phyloP scores from a whole-genome alignment of 1,139 yeast genomes.

The Taphrina flavorubra region DNA sequence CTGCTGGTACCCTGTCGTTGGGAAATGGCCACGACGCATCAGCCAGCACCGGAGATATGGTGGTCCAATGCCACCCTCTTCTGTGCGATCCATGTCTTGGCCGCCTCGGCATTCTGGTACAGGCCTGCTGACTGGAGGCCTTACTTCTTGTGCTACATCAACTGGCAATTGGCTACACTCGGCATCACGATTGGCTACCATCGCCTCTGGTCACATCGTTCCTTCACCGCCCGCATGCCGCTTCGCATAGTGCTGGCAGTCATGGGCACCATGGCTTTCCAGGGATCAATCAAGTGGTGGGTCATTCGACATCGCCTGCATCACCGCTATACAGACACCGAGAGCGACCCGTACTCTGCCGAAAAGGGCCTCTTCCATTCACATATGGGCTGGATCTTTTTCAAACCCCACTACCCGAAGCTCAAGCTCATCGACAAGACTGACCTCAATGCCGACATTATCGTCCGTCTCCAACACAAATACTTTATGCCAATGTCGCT shows the following conservation, averaged over 20 bases:
- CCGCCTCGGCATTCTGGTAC: slow-evolving; percentile 9
- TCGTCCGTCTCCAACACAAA: slow-evolving; percentile 90
- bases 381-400: slow-evolving; percentile 97
- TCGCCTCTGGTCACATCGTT: slow-evolving; percentile 84
- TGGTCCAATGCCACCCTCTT: slow-evolving; percentile 29
- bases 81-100: slow-evolving; percentile 20
- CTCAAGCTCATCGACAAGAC: slow-evolving; percentile 91
- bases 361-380: slow-evolving; percentile 93
- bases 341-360: slow-evolving; percentile 97
- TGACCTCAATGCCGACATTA: slow-evolving; percentile 87
- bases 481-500: slow-evolving; percentile 77
- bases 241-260: slow-evolving; percentile 75
- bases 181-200: slow-evolving; percentile 96
- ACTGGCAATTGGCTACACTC: slow-evolving; percentile 64
- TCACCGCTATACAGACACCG: slow-evolving; percentile 97
- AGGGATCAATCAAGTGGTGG: slow-evolving; percentile 99
- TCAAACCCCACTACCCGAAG: slow-evolving; percentile 87
- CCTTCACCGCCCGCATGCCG: slow-evolving; percentile 77
- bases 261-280: slow-evolving; percentile 92
- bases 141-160: slow-evolving; percentile 61
- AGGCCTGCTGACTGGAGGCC: slow-evolving; percentile 21
- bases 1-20: too few species aligned
- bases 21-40: slow-evolving; percentile 8
- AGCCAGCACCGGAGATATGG: slow-evolving; percentile 8
- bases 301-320: slow-evolving; percentile 95